Base-by-base conservation (phyloP, 179 eudicot genomes). In the Gypsophila paniculata region DNA sequence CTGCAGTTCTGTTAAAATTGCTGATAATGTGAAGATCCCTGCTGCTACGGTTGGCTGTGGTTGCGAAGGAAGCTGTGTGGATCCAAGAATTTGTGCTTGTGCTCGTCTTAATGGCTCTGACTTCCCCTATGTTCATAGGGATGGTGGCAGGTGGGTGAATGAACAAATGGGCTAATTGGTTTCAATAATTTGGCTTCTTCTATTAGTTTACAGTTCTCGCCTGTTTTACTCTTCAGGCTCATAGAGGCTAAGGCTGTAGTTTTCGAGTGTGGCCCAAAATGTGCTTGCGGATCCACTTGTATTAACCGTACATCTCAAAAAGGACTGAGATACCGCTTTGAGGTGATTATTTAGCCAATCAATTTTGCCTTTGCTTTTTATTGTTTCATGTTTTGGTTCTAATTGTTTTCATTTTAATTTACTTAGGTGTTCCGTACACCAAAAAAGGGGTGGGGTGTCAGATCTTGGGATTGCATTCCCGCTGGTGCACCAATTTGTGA, bases 391-490 rank as follows among this genome's bases (percentile, higher is more conserved):
- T 65, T 11, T 65, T 3, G 59, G 18, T 65, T n/a, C n/a, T n/a
- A n/a, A 11, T 5, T 74, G 14, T 59, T 3, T 58, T 15, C 61
- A 19, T 14, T 72, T 49, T 12, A 15, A 19, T 21, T 17, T 34
- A 10, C 2, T 26, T 74, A 94, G 99, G 92, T 94, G 9, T 94
- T 85, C 69, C 88, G 93, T 48, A 94, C 99, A 0, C 89, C 94
- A 9, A 89, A 80, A 44, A 93, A 89, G 72, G 99, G 99, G 0
- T 94, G 99, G 99, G 99, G 84, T 58, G 99, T 94, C 18, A 81
- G 97, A 74, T 94, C 99, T 0, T 94, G 99, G 99, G 99, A 91
- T 58, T 86, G 61, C 29, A 94, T 94, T 1, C 99, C 96, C 57
- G 78, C 97, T 52, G 99, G 99, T 21, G 87, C 96, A 0, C 89